These are phyloP conservation scores for Trifolium repens DNA, from an alignment of 306 rosid genomes.

Conservation along the genomic window DNA sequence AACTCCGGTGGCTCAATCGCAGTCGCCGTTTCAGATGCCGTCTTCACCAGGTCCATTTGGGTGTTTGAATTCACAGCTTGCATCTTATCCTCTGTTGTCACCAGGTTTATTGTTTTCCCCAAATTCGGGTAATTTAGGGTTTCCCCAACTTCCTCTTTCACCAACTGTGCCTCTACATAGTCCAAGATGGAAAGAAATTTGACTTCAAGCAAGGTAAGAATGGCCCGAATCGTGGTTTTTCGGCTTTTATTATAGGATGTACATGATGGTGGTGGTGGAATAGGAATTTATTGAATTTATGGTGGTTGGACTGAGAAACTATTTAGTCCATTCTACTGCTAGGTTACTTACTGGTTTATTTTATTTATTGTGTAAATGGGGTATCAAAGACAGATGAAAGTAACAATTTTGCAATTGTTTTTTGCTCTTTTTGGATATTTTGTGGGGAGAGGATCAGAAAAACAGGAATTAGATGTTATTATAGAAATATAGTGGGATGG, in stretches of 20 bases:
- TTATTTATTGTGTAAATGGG: slow-evolving; percentile 65
- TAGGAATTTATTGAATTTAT: slow-evolving; percentile 58
- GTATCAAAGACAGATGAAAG: slow-evolving; percentile 54
- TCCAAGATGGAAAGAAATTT: slow-evolving; percentile 80
- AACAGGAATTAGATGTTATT: slow-evolving; percentile 41
- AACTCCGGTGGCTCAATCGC: slow-evolving; percentile 20
- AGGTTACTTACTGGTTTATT: slow-evolving; percentile 30
- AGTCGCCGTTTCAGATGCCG: slow-evolving; percentile 57
- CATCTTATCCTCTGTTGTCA: slow-evolving; percentile 67
- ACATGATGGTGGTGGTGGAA: slow-evolving; percentile 53
- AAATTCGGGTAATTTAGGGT: slow-evolving; percentile 69
- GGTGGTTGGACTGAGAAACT: slow-evolving; percentile 52
- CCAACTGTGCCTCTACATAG: slow-evolving; percentile 82
- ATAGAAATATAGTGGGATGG: slow-evolving; percentile 54
- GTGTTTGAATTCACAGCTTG: slow-evolving; percentile 82
- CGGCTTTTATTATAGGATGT: slow-evolving; percentile 47
- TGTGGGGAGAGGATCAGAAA: slow-evolving; percentile 19
- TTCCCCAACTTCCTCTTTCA: slow-evolving; percentile 90
- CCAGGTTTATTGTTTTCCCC: slow-evolving; percentile 79
- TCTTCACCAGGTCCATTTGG: slow-evolving; percentile 78
- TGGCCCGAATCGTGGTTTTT: slow-evolving; percentile 36
- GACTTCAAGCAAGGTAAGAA: slow-evolving; percentile 50
- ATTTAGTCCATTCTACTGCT: slow-evolving; percentile 48
- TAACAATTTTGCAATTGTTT: slow-evolving; percentile 53
- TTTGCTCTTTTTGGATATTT: slow-evolving; percentile 42